Evolutionary conservation across 2,329 filamentous ascomycete species (phyloP).

Genomic region (Colletotrichum sp.): DNA sequence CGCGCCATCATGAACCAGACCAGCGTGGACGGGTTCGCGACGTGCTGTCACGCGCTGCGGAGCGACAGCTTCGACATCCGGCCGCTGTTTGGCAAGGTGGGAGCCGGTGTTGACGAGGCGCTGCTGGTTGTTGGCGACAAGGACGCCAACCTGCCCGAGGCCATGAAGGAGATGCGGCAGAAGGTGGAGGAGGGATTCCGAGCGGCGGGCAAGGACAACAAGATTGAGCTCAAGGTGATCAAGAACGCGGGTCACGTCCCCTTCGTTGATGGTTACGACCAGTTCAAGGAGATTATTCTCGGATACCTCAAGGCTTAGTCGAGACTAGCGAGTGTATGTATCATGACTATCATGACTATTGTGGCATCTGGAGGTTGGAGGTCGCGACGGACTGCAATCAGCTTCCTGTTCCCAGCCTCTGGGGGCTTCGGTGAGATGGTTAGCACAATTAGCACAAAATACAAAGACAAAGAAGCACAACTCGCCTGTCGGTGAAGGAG

Average conservation of each 20-base stretch:
- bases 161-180: constrained; percentile 42
- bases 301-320: constrained; percentile 25
- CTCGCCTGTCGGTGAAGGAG: background rate
- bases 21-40: constrained; percentile 43
- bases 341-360: background rate
- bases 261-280: constrained; percentile 40
- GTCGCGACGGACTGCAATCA: background rate
- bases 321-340: background rate
- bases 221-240: constrained; percentile 38
- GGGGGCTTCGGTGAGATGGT: background rate
- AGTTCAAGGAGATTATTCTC: constrained; percentile 32
- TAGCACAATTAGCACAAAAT: background rate
- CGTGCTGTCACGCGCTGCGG: constrained; percentile 43
- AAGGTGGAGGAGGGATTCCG: constrained; percentile 37
- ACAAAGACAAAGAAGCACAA: background rate
- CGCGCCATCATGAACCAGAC: constrained; percentile 39
- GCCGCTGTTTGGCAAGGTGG: constrained; percentile 36
- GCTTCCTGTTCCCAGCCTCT: constrained; percentile 5
- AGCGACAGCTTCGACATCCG: constrained; percentile 42
- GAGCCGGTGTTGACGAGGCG: constrained; percentile 36
- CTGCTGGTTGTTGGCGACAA: constrained; percentile 45
- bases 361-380: background rate
- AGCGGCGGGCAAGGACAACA: constrained; percentile 25
- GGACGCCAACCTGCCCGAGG: constrained; percentile 42
- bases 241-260: constrained; percentile 41